Evolutionary conservation across 495 filamentous ascomycete species (phyloP).

Genomic region (Lophiostoma macrostomum): DNA sequence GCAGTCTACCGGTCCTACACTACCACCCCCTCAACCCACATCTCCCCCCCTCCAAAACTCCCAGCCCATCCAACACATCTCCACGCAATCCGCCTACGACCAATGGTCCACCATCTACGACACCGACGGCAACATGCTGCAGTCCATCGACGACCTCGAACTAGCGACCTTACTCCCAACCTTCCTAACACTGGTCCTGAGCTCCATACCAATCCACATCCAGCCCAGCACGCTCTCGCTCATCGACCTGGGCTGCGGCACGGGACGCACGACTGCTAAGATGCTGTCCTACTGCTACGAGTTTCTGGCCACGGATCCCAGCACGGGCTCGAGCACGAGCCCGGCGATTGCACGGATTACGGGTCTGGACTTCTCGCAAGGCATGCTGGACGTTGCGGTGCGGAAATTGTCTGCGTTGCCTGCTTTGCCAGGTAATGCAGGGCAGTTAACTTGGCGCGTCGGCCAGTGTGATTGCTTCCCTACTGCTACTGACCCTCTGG

Average conservation of each 20-base stretch:
- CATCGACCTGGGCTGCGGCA: conserved; percentile 66
- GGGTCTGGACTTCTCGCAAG: conserved; percentile 50
- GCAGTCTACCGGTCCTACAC: conserved; percentile 1
- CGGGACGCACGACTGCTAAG: conserved; percentile 64
- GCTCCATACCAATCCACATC: conserved; percentile 16
- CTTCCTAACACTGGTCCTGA: conserved; percentile 45
- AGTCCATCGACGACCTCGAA: conserved; percentile 63
- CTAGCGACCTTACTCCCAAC: conserved; percentile 53
- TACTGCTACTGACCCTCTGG: neutral
- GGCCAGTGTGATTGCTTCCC: conserved; percentile 41
- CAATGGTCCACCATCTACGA: conserved; percentile 61
- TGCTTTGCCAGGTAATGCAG: neutral
- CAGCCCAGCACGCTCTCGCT: conserved; percentile 42
- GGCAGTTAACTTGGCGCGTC: conserved; percentile 29
- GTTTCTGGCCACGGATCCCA: too few relatives aligned
- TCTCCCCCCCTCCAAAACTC: neutral
- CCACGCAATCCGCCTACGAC: conserved; percentile 46
- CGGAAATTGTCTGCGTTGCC: conserved; percentile 34
- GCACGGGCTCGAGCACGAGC: too few relatives aligned
- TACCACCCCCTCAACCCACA: neutral
- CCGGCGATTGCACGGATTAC: conserved; percentile 39
- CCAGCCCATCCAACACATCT: conserved; percentile 36
- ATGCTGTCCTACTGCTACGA: conserved; percentile 45
- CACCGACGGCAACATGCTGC: conserved; percentile 70
- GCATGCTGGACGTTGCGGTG: conserved; percentile 57